phyloP scores from a whole-genome alignment of 805 yeast species.

The Monosporozyma aerobia region DNA sequence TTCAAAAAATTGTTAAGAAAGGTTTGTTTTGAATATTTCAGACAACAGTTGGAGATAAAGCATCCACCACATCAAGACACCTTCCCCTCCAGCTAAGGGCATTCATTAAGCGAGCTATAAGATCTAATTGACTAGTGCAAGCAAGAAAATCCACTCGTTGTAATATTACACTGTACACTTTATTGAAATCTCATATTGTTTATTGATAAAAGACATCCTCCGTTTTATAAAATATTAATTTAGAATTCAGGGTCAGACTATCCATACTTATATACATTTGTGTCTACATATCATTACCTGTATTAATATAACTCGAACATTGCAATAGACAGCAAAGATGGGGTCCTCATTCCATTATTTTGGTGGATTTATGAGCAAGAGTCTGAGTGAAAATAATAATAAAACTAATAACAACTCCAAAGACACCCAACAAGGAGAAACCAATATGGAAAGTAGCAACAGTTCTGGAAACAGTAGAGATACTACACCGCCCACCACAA shows the following conservation, averaged over 20 bases:
- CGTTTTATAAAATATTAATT: neutral
- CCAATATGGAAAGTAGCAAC: neutral
- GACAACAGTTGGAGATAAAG: neutral
- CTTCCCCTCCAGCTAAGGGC: too few relatives aligned
- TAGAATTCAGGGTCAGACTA: neutral
- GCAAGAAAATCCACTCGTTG: neutral
- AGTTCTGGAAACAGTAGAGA: neutral
- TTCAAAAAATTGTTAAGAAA: too few relatives aligned
- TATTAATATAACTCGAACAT: neutral
- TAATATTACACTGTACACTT: neutral
- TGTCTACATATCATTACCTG: neutral
- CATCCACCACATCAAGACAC: too few relatives aligned
- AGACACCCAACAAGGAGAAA: neutral
- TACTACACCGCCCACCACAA: neutral
- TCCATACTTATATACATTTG: neutral
- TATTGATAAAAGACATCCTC: neutral
- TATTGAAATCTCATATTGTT: neutral
- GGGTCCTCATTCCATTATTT: constrained; percentile 3
- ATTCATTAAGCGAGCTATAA: too few relatives aligned
- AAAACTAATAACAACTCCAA: neutral
- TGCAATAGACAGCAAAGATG: neutral
- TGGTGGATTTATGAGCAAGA: constrained; percentile 2
- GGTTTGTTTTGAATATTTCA: too few relatives aligned
- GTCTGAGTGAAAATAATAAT: neutral
- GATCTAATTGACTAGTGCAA: neutral